Conservation (phyloP, 768 basidiomycete genomes). For the Lactifluus piperatus region DNA sequence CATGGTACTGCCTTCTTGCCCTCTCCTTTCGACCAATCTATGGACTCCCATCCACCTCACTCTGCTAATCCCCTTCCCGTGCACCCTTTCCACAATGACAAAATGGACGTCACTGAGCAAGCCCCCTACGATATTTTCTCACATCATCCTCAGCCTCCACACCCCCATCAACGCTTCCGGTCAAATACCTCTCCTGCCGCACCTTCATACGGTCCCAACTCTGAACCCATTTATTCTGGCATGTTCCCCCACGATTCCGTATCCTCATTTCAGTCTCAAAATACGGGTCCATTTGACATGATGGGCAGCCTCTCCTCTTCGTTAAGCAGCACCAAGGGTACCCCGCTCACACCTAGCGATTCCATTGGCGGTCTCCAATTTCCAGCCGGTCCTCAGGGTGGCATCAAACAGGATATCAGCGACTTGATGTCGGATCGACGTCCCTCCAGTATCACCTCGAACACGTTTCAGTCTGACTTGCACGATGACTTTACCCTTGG, state of each 20-base stretch:
- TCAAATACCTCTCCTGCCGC: conserved; percentile 62
- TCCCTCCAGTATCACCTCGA: conserved; percentile 36
- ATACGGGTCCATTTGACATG: conserved; percentile 53
- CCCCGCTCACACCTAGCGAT: conserved; percentile 66
- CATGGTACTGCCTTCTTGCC: conserved; percentile 41
- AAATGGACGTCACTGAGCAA: conserved; percentile 50
- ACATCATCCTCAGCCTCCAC: conserved; percentile 32
- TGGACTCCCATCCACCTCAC: conserved; percentile 31
- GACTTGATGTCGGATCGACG: conserved; percentile 56
- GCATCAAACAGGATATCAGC: conserved; percentile 43
- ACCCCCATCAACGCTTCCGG: conserved; percentile 55
- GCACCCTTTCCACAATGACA: conserved; percentile 41
- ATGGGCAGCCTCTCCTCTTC: conserved; percentile 55
- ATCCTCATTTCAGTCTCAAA: conserved; percentile 46
- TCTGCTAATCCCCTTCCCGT: conserved; percentile 27
- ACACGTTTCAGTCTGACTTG: conserved; percentile 50
- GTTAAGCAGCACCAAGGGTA: conserved; percentile 63
- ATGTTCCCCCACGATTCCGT: conserved; percentile 52
- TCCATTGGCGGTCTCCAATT: conserved; percentile 49
- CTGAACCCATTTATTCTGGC: conserved; percentile 52
- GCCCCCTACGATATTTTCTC: conserved; percentile 57
- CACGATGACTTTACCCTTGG: conserved; percentile 50
- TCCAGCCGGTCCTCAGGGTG: conserved; percentile 34
- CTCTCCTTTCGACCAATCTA: conserved; percentile 32
- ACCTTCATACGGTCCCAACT: conserved; percentile 44